These are phyloP conservation scores for Ochromonas danica DNA, from an alignment of 108 stramenopile species.

Conservation along the genomic window DNA sequence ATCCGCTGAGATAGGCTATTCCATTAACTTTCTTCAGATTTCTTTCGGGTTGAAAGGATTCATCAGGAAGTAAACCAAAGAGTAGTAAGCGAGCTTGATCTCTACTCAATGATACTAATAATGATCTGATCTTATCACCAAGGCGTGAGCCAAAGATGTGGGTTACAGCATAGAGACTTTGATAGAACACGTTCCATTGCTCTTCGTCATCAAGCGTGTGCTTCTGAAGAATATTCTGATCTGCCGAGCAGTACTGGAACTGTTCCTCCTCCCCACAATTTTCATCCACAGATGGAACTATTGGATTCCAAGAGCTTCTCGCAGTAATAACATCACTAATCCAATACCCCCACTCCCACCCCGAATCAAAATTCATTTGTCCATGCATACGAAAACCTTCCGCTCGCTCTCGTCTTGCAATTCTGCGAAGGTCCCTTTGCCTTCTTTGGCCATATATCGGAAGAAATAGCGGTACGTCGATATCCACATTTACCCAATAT, in stretches of 20 bases:
- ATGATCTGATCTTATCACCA: background rate
- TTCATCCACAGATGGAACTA: background rate
- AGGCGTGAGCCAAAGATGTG: background rate
- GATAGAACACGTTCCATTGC: background rate
- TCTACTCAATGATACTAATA: conserved; percentile 27
- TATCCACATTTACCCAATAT: conserved; percentile 44
- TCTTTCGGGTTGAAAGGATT: background rate
- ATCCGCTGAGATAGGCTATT: conserved; percentile 41
- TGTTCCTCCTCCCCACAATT: too few relatives aligned
- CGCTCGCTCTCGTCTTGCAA: background rate
- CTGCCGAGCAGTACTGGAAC: background rate
- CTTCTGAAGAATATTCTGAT: background rate
- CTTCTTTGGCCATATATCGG: conserved; percentile 43
- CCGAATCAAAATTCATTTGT: conserved; percentile 46
- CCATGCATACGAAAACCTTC: conserved; percentile 33
- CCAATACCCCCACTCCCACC: conserved; percentile 52
- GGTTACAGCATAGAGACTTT: background rate
- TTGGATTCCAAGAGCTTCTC: conserved; percentile 38
- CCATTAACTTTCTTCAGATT: conserved; percentile 36
- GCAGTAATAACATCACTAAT: conserved; percentile 37
- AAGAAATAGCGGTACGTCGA: conserved; percentile 44
- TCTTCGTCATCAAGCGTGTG: background rate
- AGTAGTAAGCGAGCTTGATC: background rate
- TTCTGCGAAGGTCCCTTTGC: conserved; percentile 11
- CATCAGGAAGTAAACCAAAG: too few relatives aligned